Evolutionary conservation across 2,329 filamentous ascomycete genomes (phyloP).

Genomic region (Trichoderma sp.): DNA sequence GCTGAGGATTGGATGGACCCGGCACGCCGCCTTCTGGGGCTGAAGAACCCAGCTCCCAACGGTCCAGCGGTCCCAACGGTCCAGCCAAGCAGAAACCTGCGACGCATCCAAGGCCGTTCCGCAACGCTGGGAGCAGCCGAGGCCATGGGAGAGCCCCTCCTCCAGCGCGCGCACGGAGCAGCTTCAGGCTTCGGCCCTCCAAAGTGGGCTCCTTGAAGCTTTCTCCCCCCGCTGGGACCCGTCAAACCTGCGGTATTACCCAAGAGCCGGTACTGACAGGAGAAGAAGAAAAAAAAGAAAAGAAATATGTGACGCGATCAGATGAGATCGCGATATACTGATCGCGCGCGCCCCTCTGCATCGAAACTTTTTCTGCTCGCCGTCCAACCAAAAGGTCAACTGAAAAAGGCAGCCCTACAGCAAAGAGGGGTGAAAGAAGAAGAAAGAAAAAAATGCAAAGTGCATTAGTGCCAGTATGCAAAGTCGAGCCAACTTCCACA

Average conservation of each 20-base stretch:
- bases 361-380: not conserved
- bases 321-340: constrained; percentile 4
- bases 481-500: not conserved
- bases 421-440: no score
- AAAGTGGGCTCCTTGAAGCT: constrained; percentile 3
- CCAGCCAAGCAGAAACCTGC: not conserved
- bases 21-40: constrained; percentile 13
- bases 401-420: not conserved
- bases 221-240: not conserved
- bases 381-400: not conserved
- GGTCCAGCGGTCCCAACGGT: no score
- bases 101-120: constrained; percentile 4
- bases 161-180: not conserved
- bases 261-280: not conserved
- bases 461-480: not conserved
- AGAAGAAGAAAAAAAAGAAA: not conserved
- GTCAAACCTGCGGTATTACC: no score
- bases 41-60: constrained; percentile 1
- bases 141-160: not conserved
- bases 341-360: not conserved
- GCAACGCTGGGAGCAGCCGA: constrained; percentile 15
- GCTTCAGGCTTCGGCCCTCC: not conserved
- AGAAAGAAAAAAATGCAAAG: not conserved
- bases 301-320: not conserved
- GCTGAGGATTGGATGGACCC: not conserved